Evolutionary conservation across 1,284 basidiomycete species (phyloP).

Genomic region (Athelia psychrophila): DNA sequence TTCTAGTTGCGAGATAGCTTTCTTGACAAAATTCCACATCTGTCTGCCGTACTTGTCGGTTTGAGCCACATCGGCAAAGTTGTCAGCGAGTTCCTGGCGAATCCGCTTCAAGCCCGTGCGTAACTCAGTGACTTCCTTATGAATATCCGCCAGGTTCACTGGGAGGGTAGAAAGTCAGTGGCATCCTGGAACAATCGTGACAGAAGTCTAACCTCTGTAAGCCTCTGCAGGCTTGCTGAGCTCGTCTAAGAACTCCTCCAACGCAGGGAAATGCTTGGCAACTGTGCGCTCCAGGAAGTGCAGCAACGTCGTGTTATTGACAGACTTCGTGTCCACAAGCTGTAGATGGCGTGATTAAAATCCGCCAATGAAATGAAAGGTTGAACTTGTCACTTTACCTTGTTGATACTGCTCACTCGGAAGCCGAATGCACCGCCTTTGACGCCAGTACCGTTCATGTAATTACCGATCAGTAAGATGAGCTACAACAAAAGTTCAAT

Average conservation of each 20-base stretch:
- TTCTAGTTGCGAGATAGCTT: slow-evolving; percentile 71
- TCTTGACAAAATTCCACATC: slow-evolving; percentile 87
- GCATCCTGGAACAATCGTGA: slow-evolving; percentile 1
- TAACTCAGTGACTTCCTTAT: slow-evolving; percentile 69
- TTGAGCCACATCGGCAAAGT: slow-evolving; percentile 72
- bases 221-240: slow-evolving; percentile 89
- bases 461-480: slow-evolving; percentile 95
- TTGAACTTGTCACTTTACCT: slow-evolving; percentile 43
- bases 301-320: slow-evolving; percentile 89
- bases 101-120: slow-evolving; percentile 80
- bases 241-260: slow-evolving; percentile 90
- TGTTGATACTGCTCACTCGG: slow-evolving; percentile 97
- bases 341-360: slow-evolving; percentile 29
- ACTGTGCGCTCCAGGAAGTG: slow-evolving; percentile 95
- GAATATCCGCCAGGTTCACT: slow-evolving; percentile 80
- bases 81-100: slow-evolving; percentile 72
- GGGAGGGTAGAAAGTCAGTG: slow-evolving; percentile 6
- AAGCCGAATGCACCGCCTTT: slow-evolving; percentile 98
- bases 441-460: slow-evolving; percentile 95
- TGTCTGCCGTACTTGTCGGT: slow-evolving; percentile 80
- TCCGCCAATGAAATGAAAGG: background rate
- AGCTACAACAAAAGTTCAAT: slow-evolving; percentile 45
- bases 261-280: slow-evolving; percentile 82
- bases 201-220: slow-evolving; percentile 68
- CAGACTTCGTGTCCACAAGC: slow-evolving; percentile 97